Evolutionary conservation across 257 asterid species (phyloP), one percentile per base, ranked within the genome.

Genomic region (Solanum arcanum): DNA sequence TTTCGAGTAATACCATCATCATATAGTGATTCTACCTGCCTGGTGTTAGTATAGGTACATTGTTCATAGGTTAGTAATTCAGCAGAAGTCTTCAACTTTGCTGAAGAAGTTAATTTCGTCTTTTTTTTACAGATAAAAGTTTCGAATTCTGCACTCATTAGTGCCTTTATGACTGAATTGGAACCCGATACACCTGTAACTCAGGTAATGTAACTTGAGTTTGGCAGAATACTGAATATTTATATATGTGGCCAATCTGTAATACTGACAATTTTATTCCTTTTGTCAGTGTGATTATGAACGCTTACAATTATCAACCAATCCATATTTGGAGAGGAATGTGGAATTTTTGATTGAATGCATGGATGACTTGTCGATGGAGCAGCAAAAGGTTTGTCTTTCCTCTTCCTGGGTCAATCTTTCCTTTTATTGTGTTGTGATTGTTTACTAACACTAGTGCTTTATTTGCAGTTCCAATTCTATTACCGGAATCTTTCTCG

Each of bases 361-460:
- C 91, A 96, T 97, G 99, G 99, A 97, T 92, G 98, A 97, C 91
- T 93, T 96, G 91, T 93, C 98, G 33, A 93, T 91, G 98, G 99
- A 97, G 87, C 99, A 97, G 83, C 99, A 96, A 47, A 95, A 96
- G 97, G 99, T 95, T 76, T 35, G 93, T 52, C 82, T 49, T 64
- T 86, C 42, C 21, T 68, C n/a, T 87, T 42, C 35, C 35, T 81
- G 69, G 82, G 41, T 31, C 46, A 20, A 47, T 31, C 70, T 31
- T 86, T 46, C 25, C 6, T 47, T 29, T 69, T 76, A 18, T 33
- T 31, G 66, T 13, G 64, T 46, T 12, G 39, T 44, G 64, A 46
- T 87, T 31, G 60, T 86, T 37, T 88, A 73, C 85, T 39, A 59
- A 21, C 41, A 27, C 13, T 82, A 39, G 42, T 82, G 27, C 88